Evolutionary conservation across 2,329 filamentous ascomycete genomes (phyloP).

Genomic region (Aspergillus hiratsukae): DNA sequence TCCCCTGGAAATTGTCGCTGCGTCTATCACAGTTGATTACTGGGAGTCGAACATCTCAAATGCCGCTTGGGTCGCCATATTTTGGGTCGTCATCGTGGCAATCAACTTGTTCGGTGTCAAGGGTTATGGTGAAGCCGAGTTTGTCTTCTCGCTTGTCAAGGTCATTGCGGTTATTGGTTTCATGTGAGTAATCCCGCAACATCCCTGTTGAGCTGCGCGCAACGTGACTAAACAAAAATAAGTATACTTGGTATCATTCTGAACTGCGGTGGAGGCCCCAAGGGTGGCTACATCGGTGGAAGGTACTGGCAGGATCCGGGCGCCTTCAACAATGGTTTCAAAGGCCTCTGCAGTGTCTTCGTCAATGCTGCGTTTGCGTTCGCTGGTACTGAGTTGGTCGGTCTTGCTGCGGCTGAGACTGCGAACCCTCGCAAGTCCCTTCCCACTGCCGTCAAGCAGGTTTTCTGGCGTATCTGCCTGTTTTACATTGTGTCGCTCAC

Average conservation of each 20-base stretch:
- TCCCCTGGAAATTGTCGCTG: constrained; percentile 81
- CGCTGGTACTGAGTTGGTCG: constrained; percentile 59
- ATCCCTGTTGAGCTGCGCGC: background rate
- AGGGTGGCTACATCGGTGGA: constrained; percentile 73
- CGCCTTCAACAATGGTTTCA: constrained; percentile 65
- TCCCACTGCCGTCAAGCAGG: constrained; percentile 83
- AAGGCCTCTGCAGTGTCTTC: constrained; percentile 60
- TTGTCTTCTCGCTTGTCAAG: constrained; percentile 81
- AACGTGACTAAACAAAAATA: constrained; percentile 14
- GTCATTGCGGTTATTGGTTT: constrained; percentile 82
- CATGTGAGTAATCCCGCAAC: constrained; percentile 56
- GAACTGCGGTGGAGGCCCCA: constrained; percentile 72
- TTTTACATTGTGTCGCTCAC: constrained; percentile 85
- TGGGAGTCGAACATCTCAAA: constrained; percentile 65
- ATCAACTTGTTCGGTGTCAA: constrained; percentile 89
- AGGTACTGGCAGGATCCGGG: constrained; percentile 73
- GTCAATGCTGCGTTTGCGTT: constrained; percentile 62
- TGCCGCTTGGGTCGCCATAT: constrained; percentile 77
- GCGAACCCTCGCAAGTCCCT: constrained; percentile 63
- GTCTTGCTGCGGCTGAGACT: constrained; percentile 57
- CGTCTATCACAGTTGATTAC: constrained; percentile 76
- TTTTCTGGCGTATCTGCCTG: constrained; percentile 88
- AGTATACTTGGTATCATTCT: constrained; percentile 81
- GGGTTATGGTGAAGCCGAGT: constrained; percentile 86
- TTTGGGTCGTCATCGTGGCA: constrained; percentile 66